Conservation (phyloP, 305 asterid genomes). For the Fraxinus angustifolia region DNA sequence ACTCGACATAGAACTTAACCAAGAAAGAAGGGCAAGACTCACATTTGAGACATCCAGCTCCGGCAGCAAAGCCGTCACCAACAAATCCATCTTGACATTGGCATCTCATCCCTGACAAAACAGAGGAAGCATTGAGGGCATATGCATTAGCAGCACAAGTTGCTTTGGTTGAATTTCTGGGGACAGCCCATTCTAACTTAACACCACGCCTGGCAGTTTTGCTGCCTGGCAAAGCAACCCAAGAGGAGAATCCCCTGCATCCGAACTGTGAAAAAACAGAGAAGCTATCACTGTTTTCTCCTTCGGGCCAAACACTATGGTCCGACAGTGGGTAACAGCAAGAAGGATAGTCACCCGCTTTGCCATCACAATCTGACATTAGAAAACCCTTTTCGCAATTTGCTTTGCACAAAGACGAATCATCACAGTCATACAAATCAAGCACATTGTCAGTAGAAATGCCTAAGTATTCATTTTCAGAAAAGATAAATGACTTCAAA, state of each 20-base stretch:
- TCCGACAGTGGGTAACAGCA: conserved; percentile 66
- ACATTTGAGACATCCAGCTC: conserved; percentile 59
- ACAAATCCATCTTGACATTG: conserved; percentile 50
- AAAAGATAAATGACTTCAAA: conserved; percentile 41
- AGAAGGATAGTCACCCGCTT: conserved; percentile 33
- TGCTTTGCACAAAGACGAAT: conserved; percentile 55
- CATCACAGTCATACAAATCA: conserved; percentile 64
- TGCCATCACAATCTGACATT: conserved; percentile 45
- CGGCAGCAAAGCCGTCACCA: conserved; percentile 61
- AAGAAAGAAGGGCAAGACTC: conserved; percentile 24
- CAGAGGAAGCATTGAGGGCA: conserved; percentile 44
- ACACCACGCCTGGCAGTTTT: conserved; percentile 44
- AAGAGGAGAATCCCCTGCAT: conserved; percentile 64
- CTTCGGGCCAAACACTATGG: conserved; percentile 39
- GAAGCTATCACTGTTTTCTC: conserved; percentile 30
- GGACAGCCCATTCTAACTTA: conserved; percentile 71
- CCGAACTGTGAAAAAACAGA: conserved; percentile 42
- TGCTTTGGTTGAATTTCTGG: conserved; percentile 34
- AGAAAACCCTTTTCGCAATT: conserved; percentile 38
- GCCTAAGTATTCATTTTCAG: conserved; percentile 38
- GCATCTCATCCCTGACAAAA: conserved; percentile 51
- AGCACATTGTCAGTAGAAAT: conserved; percentile 55
- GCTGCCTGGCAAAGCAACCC: conserved; percentile 45
- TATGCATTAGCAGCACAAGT: conserved; percentile 43
- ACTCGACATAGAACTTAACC: background rate